Evolutionary conservation across 805 yeast genomes (phyloP).

Genomic region (Teunomyces barrocoloradensis): DNA sequence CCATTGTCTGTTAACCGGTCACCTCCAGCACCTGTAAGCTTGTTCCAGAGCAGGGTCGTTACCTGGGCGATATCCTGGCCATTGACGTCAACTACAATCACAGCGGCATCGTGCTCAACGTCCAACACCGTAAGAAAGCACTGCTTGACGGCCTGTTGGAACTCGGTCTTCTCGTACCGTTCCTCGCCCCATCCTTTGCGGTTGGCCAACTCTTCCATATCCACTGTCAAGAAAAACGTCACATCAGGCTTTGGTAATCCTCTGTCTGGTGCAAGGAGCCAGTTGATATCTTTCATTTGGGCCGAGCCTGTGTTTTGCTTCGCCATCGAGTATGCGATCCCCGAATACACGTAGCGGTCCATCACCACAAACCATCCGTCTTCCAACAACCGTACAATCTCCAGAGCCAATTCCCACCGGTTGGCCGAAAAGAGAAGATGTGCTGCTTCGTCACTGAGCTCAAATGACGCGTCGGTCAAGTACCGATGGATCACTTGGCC

Average conservation of each 20-base stretch:
- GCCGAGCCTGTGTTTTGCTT: slow-evolving; percentile 43
- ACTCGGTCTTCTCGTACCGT: slow-evolving; percentile 72
- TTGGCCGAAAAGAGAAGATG: slow-evolving; percentile 91
- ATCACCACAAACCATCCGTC: slow-evolving; percentile 62
- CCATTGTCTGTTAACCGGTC: neutral
- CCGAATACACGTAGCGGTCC: slow-evolving; percentile 90
- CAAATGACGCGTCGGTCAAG: slow-evolving; percentile 48
- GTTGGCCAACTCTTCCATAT: slow-evolving; percentile 37
- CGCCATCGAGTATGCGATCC: slow-evolving; percentile 88
- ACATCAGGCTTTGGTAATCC: slow-evolving; percentile 89
- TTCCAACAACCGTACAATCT: slow-evolving; percentile 44
- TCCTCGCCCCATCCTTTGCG: slow-evolving; percentile 94
- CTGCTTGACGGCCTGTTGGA: slow-evolving; percentile 69
- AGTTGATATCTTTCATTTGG: slow-evolving; percentile 46
- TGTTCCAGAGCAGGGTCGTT: slow-evolving; percentile 40
- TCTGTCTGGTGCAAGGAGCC: slow-evolving; percentile 80
- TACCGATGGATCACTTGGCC: slow-evolving; percentile 79
- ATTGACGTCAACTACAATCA: slow-evolving; percentile 57
- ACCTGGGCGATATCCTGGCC: slow-evolving; percentile 58
- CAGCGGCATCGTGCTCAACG: slow-evolving; percentile 24
- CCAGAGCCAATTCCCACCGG: slow-evolving; percentile 77
- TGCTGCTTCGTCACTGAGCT: slow-evolving; percentile 71
- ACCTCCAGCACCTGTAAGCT: slow-evolving; percentile 5
- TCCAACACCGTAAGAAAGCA: slow-evolving; percentile 53
- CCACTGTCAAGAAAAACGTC: slow-evolving; percentile 69